These are phyloP conservation scores for Circinella minor DNA, from an alignment of 371 early-diverging fungal genomes.

Conservation along the genomic window DNA sequence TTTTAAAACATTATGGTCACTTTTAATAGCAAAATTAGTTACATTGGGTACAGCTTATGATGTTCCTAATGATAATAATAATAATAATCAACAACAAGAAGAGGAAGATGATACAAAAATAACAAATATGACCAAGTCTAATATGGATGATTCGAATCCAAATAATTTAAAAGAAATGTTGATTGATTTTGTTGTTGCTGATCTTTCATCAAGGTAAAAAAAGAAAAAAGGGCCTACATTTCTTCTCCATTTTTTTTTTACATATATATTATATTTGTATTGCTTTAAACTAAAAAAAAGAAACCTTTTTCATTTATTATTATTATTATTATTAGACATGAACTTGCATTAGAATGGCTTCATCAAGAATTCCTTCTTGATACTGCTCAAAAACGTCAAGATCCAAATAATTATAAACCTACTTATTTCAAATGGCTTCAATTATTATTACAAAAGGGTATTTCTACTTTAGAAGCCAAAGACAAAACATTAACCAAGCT, in stretches of 20 bases:
- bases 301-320: not conserved
- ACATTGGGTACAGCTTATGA: slow-evolving; percentile 24
- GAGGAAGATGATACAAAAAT: not conserved
- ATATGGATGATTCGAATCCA: slow-evolving; percentile 9
- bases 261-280: not conserved
- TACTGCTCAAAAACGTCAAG: slow-evolving; percentile 13
- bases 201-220: slow-evolving; percentile 34
- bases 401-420: slow-evolving; percentile 24
- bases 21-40: slow-evolving; percentile 38
- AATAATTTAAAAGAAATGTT: slow-evolving; percentile 36
- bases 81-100: slow-evolving; percentile 2
- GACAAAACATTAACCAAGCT: slow-evolving; percentile 38
- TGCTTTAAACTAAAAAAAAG: too few relatives aligned
- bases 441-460: slow-evolving; percentile 30
- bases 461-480: slow-evolving; percentile 42
- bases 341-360: slow-evolving; percentile 51
- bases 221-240: not conserved
- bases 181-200: slow-evolving; percentile 39
- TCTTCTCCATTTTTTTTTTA: not conserved
- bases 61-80: slow-evolving; percentile 6
- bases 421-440: slow-evolving; percentile 44
- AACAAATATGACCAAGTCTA: slow-evolving; percentile 12
- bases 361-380: slow-evolving; percentile 44
- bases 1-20: slow-evolving; percentile 34
- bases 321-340: slow-evolving; percentile 28